Evolutionary conservation across 208 protist species (phyloP).

Genomic region (Trypanosoma lewisi): DNA sequence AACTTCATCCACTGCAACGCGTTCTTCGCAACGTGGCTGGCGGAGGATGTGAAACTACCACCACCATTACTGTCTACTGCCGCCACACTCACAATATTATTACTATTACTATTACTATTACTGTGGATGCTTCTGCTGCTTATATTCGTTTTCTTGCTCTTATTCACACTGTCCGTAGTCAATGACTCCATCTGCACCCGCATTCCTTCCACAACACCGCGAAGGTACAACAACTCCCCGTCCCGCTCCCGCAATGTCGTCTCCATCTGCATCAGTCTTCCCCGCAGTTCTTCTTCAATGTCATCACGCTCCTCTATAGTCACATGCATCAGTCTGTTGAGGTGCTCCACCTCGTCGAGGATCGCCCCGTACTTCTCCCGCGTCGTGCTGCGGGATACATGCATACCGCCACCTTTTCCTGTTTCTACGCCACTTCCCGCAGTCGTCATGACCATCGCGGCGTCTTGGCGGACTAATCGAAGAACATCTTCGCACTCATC

Average conservation of each 20-base stretch:
- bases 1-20: slow-evolving; percentile 18
- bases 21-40: slow-evolving; percentile 5
- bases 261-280: slow-evolving; percentile 1
- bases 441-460: too few relatives aligned
- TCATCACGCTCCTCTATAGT: slow-evolving; percentile 15
- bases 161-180: too few relatives aligned
- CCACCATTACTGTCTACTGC: neutral
- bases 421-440: too few relatives aligned
- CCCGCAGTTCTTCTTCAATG: neutral
- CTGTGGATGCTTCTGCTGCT: too few relatives aligned
- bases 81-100: neutral
- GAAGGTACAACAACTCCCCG: slow-evolving; percentile 7
- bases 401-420: neutral
- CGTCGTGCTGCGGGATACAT: neutral
- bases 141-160: too few relatives aligned
- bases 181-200: slow-evolving; percentile 1
- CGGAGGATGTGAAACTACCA: neutral
- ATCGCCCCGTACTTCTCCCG: slow-evolving; percentile 22
- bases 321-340: slow-evolving; percentile 13
- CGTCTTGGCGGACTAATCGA: neutral
- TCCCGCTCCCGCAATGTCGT: neutral
- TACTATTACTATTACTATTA: neutral
- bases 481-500: slow-evolving; percentile 13
- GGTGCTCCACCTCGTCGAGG: slow-evolving; percentile 18
- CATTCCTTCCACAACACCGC: neutral